These are phyloP conservation scores for Exophiala calicioides DNA, from an alignment of 2,329 filamentous ascomycete genomes.

Conservation along the genomic window DNA sequence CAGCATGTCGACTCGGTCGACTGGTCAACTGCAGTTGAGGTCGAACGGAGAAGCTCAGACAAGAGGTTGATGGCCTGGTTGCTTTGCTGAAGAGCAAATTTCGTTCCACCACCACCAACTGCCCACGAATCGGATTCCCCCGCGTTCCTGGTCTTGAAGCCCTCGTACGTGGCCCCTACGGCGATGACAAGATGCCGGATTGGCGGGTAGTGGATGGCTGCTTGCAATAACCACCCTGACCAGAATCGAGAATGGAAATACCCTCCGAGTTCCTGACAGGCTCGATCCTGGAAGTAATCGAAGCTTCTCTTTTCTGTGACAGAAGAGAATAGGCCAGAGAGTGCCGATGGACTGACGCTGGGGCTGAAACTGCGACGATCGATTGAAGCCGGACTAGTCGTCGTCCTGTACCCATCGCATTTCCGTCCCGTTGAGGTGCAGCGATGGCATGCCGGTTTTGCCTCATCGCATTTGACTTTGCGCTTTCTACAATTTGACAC, in stretches of 20 bases:
- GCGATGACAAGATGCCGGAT: slow-evolving; percentile 54
- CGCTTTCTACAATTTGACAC: no score
- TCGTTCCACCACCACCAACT: slow-evolving; percentile 23
- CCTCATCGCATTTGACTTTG: no score
- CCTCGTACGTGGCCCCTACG: slow-evolving; percentile 52
- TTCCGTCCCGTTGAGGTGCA: no score
- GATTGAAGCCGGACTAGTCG: no score
- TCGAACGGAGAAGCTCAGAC: slow-evolving; percentile 35
- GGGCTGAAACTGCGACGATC: no score
- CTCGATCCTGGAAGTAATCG: slow-evolving; percentile 45
- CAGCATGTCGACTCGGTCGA: slow-evolving; percentile 33
- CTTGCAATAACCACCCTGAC: slow-evolving; percentile 48
- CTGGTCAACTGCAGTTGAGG: slow-evolving; percentile 34
- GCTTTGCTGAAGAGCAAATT: slow-evolving; percentile 50
- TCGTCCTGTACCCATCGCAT: no score
- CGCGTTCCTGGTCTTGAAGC: slow-evolving; percentile 21
- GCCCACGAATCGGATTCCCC: slow-evolving; percentile 1
- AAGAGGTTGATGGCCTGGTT: slow-evolving; percentile 50
- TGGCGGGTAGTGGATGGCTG: slow-evolving; percentile 49
- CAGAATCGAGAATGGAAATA: slow-evolving; percentile 49
- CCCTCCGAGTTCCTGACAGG: slow-evolving; percentile 46
- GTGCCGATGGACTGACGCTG: no score
- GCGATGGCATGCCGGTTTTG: no score
- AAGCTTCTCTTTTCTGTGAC: slow-evolving; percentile 41
- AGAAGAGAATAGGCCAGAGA: slow-evolving; percentile 33